Evolutionary conservation across 768 basidiomycete genomes (phyloP).

Genomic region (Coprinopsis marcescibilis): DNA sequence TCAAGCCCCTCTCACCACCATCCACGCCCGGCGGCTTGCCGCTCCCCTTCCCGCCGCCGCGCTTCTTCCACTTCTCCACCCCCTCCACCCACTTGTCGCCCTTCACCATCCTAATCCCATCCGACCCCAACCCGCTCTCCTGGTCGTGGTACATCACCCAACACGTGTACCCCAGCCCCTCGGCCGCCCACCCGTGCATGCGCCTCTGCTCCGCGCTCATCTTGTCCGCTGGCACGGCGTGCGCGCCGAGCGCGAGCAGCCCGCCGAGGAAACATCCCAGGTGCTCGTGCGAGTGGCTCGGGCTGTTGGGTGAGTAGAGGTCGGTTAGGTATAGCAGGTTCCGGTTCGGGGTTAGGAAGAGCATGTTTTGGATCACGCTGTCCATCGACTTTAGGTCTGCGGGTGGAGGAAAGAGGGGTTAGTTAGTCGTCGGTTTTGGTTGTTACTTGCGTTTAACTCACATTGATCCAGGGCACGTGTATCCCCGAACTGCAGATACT

Average conservation of each 20-base stretch:
- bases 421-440: background rate
- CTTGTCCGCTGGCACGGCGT: conserved; percentile 25
- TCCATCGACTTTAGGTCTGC: conserved; percentile 45
- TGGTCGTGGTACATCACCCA: conserved; percentile 61
- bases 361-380: conserved; percentile 45
- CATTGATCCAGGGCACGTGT: conserved; percentile 49
- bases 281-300: conserved; percentile 44
- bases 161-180: conserved; percentile 57
- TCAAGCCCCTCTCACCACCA: conserved; percentile 13
- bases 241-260: conserved; percentile 52
- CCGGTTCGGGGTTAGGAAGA: conserved; percentile 49
- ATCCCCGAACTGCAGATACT: conserved; percentile 58
- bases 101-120: conserved; percentile 36
- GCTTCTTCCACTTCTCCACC: conserved; percentile 40
- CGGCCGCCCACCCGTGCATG: conserved; percentile 52
- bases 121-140: conserved; percentile 58
- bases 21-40: conserved; percentile 19
- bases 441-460: conserved; percentile 23
- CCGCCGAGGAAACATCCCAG: conserved; percentile 63
- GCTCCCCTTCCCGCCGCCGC: conserved; percentile 26
- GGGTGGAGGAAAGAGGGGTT: background rate
- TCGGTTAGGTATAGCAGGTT: conserved; percentile 56
- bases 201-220: conserved; percentile 29
- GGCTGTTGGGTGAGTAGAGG: conserved; percentile 19
- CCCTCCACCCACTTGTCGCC: conserved; percentile 31